phyloP scores from a whole-genome alignment of 2,329 filamentous ascomycete genomes.

The Dactylellina cionopaga region DNA sequence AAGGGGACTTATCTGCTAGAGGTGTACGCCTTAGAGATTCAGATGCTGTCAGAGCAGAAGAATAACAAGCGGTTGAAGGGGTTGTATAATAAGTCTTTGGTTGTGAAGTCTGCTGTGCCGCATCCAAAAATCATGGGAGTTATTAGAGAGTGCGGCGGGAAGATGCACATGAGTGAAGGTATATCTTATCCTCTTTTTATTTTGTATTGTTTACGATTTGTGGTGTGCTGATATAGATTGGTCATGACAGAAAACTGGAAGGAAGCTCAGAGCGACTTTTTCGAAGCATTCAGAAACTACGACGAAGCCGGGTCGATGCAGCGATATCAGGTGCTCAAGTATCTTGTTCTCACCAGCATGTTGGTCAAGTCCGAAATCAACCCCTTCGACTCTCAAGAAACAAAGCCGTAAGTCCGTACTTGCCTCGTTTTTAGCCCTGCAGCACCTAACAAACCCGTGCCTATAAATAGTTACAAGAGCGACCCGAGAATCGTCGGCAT shows the following conservation, averaged over 20 bases:
- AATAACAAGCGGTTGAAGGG: conserved; percentile 98
- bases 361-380: conserved; percentile 98
- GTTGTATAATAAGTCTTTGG: conserved; percentile 88
- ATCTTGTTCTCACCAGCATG: conserved; percentile 96
- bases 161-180: conserved; percentile 98
- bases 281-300: conserved; percentile 98
- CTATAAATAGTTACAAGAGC: conserved; percentile 74
- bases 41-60: conserved; percentile 96
- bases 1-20: conserved; percentile 97
- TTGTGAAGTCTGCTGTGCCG: conserved; percentile 93
- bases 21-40: conserved; percentile 95
- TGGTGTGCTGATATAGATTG: neutral
- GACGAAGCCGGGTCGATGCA: conserved; percentile 97
- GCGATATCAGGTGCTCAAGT: conserved; percentile 96
- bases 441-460: neutral
- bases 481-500: conserved; percentile 95
- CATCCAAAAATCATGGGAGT: conserved; percentile 99
- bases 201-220: no score
- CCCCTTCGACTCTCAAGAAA: conserved; percentile 98
- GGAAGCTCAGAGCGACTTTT: conserved; percentile 95
- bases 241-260: conserved; percentile 85
- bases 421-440: neutral
- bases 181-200: no score
- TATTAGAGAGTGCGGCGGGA: conserved; percentile 96
- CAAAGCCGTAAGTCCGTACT: conserved; percentile 77